Evolutionary conservation across 1,139 yeast genomes (phyloP), one percentile per base, ranked within the genome.

Genomic region (Arxiozyma telluris): DNA sequence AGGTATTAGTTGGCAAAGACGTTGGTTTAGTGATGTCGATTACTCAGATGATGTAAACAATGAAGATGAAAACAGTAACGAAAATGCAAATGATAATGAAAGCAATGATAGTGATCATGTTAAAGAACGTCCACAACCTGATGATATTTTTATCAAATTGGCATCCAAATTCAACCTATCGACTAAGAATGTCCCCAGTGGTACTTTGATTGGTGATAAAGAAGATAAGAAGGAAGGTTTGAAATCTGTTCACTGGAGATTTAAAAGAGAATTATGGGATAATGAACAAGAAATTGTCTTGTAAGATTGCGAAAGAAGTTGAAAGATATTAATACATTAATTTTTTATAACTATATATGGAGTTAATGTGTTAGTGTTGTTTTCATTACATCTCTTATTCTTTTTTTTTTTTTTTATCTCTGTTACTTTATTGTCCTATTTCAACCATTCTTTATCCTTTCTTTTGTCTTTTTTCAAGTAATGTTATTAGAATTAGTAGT

Each of bases 11-110:
- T 91, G 97, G 97, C 69, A 79, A 61, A 79, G 83, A 55, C 81
- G 94, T 70, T 91, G 96, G 93, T 91, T 90, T 64, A 78, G 77
- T 54, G 71, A 74, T 58, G 73, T 78, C 25, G 84, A 84, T 64
- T 75, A 80, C 59, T 63, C 63, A 25, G 62, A 64, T 4, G 60
- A 58, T 9, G 69, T 67, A 1, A 50, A 46, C 3, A 51, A 54
- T 30, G 38, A 41, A 30, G 11, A 42, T 23, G 52, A 55, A 51
- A 21, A 12, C 17, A 21, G 27, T 18, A 34, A 43, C 43, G 50
- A 42, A 30, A 34, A 21, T 34, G 8, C 41, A 12, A 34, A 42
- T 17, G 30, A 30, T 20, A 25, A 49, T 22, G 42, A 18, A 21
- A 48, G 18, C 41, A 43, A 42, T 42, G 9, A 27, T 27, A 22